Evolutionary conservation across 2,329 filamentous ascomycete species (phyloP), one percentile per base, ranked within the genome.

Genomic region (Orbilia quercus): DNA sequence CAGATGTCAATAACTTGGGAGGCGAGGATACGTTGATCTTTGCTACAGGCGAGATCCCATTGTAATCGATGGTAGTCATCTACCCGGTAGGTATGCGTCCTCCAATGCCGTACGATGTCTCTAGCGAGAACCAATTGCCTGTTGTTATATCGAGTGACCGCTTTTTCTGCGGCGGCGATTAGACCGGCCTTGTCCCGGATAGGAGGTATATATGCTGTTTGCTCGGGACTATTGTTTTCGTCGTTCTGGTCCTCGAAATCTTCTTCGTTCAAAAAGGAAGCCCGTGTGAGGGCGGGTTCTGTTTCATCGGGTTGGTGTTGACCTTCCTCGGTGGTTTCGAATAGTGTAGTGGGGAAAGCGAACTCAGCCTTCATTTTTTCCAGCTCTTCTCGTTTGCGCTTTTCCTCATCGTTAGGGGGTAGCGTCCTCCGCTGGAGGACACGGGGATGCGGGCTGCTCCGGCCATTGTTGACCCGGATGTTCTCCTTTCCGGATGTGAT

Each of bases 291-390:
- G 7, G 44, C 25, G 7, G 59, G 58, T 38, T 72, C 67, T 16
- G 59, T 54, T 47, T 60, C 67, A 22, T 65, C 59, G n/a, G 59
- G 31, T n/a, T 47, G 57, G n/a, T n/a, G 67, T 18, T 48, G 40
- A 1, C 60, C 67, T 9, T 65, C 67, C 2, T 59, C 59, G 28
- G 67, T 59, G 11, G 62, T 67, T 38, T 74, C 62, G 47, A 74
- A 67, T 16, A 67, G 42, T 9, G 60, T 55, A 36, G 63, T 74
- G 5, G 70, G 70, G 22, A 74, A 74, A n/a, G 70, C 70, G 22
- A 74, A 74, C 22, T 74, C 70, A 5, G 70, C 70, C 20, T 74
- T 74, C 70, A 67, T 74, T 34, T 57, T 63, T 45, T 74, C 70
- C 23, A 66, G 42, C 28, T 59, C 53, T 22, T 74, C 55, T 25